Percentiles rank a stretch among this genome's conserved stretches.
Conservation (phyloP, 169 alveolate genomes). For the Plasmodium sp. region DNA sequence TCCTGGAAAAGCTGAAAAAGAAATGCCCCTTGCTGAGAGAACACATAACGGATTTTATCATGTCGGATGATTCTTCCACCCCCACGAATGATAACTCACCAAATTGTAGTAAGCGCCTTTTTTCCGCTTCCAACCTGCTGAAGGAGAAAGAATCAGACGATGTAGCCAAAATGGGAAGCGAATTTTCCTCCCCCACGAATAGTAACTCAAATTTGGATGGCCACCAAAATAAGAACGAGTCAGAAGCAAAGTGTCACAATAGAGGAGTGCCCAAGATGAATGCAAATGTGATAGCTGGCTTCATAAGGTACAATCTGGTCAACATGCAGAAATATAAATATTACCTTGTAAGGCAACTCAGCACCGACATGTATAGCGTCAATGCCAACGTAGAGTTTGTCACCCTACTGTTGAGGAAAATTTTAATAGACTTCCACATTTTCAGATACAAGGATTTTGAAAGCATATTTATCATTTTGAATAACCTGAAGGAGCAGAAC, state of each 20-base stretch:
- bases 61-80: background rate
- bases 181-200: background rate
- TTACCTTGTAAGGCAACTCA: slow-evolving; percentile 27
- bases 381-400: slow-evolving; percentile 8
- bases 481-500: slow-evolving; percentile 20
- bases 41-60: slow-evolving; percentile 44
- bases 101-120: background rate
- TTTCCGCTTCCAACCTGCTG: background rate
- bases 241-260: background rate
- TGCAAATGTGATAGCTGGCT: slow-evolving; percentile 49
- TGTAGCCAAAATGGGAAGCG: background rate
- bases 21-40: slow-evolving; percentile 56
- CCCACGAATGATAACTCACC: background rate
- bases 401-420: slow-evolving; percentile 11
- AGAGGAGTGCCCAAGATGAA: slow-evolving; percentile 15
- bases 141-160: background rate
- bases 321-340: slow-evolving; percentile 53
- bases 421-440: slow-evolving; percentile 64
- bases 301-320: slow-evolving; percentile 56
- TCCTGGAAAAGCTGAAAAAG: slow-evolving; percentile 62
- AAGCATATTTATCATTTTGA: slow-evolving; percentile 31
- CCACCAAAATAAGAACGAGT: background rate
- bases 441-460: slow-evolving; percentile 64
- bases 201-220: background rate
- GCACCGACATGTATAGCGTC: background rate